Evolutionary conservation across 768 basidiomycete genomes (phyloP), one percentile per base, ranked within the genome.

Genomic region (Podaxis carcinomalis): DNA sequence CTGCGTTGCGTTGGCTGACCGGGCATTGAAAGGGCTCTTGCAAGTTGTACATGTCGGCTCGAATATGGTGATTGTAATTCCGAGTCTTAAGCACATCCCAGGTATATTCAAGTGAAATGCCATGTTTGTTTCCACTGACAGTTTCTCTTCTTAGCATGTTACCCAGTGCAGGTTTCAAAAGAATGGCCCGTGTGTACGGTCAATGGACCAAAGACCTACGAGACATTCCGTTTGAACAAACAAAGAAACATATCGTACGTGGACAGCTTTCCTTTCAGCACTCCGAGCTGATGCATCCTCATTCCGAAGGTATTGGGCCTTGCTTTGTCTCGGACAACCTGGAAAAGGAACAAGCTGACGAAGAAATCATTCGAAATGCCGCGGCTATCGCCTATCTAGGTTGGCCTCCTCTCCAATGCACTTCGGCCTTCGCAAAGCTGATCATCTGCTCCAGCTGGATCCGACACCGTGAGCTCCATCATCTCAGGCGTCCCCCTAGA

Each of bases 381-480:
- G 77, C 78, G 32, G 77, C 72, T 4, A 71, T 80, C 42, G 73
- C 74, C 5, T 81, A 77, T 56, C 65, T 74, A 23, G 78, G 78
- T 78, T 19, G 14, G 63, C 59, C 53, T 57, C 65, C 65, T 72
- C 44, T 13, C 56, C 44, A 14, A 19, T 58, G 44, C n/a, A 21
- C 54, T 55, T 11, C 59, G 42, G 35, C 47, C 37, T 5, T 57
- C 57, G n/a, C 50, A 46, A 5, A 51, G 46, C 37, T 61, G 50
- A 27, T 60, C 64, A 51, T 54, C 52, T 10, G 9, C 13, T 16
- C 14, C 25, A 63, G 62, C 62, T 35, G 62, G 62, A 46, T 53
- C 52, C 19, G 62, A 63, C 39, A 63, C 62, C 28, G 57, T 53
- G 36, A 7, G 39, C 5, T 2, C 37, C 23, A 21, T 19, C 10